A percentile compares a stretch with the other conserved stretches of the same genome.
These are phyloP conservation scores for Colletotrichum eremochloae DNA, from an alignment of 2,329 filamentous ascomycete species.

Conservation along the genomic window DNA sequence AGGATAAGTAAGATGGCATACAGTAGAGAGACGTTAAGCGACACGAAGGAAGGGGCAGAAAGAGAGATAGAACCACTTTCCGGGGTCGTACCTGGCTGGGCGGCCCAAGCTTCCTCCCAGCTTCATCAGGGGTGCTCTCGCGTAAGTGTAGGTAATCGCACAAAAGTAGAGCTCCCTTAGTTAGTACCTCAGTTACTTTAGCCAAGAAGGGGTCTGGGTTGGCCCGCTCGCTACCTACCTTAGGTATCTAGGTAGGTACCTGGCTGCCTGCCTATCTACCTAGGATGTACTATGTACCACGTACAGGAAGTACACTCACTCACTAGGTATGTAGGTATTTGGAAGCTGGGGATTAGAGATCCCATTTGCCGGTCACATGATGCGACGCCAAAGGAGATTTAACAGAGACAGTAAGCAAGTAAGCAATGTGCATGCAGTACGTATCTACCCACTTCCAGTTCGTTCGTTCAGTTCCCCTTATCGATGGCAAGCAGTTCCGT, in stretches of 20 bases:
- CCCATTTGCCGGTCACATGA: conserved; percentile 25
- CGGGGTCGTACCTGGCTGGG: background rate
- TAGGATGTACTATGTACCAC: no score
- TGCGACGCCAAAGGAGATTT: background rate
- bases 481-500: background rate
- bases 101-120: conserved; percentile 14
- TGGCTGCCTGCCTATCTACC: no score
- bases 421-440: background rate
- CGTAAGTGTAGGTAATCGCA: background rate
- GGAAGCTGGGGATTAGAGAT: background rate
- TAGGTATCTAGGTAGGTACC: no score
- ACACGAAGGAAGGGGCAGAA: background rate
- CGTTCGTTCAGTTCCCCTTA: background rate
- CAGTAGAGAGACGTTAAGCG: background rate
- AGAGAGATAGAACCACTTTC: no score
- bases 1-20: background rate
- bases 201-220: no score
- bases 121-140: background rate
- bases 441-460: background rate
- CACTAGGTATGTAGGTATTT: background rate
- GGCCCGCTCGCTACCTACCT: no score
- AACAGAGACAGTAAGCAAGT: background rate
- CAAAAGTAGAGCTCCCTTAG: background rate
- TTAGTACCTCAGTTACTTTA: no score
- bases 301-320: no score